Evolutionary conservation across 805 yeast genomes (phyloP).

Genomic region (Candida silvicultrix): DNA sequence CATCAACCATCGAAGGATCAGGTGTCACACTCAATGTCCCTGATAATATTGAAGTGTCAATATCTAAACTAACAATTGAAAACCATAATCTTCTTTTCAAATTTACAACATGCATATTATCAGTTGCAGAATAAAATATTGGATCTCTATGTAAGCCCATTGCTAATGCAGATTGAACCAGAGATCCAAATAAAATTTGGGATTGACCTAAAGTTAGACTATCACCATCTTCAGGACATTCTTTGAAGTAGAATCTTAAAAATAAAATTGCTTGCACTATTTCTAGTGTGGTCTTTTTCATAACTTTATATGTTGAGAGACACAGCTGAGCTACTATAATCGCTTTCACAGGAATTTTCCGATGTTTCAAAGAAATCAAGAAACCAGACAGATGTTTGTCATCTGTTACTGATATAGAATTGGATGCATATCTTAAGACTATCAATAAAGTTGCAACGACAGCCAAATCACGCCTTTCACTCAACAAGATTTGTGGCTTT

Average conservation of each 20-base stretch:
- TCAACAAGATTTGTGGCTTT: neutral
- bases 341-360: neutral
- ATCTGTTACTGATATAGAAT: neutral
- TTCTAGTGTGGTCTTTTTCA: slow-evolving; percentile 26
- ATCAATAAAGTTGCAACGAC: neutral
- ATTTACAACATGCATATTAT: neutral
- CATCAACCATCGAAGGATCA: neutral
- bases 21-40: neutral
- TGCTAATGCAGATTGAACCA: neutral
- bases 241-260: slow-evolving; percentile 28
- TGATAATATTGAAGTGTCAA: neutral
- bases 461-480: slow-evolving; percentile 1
- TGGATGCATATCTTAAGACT: neutral
- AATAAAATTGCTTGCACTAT: slow-evolving; percentile 30
- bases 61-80: neutral
- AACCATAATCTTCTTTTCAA: slow-evolving; percentile 1
- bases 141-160: slow-evolving; percentile 5
- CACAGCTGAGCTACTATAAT: slow-evolving; percentile 1
- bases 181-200: slow-evolving; percentile 25
- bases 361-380: neutral
- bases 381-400: neutral
- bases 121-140: too few relatives aligned
- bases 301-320: neutral
- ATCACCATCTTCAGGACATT: slow-evolving; percentile 36
- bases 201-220: slow-evolving; percentile 35